phyloP scores from a whole-genome alignment of 2,329 filamentous ascomycete genomes.

The Verticillium longisporum region DNA sequence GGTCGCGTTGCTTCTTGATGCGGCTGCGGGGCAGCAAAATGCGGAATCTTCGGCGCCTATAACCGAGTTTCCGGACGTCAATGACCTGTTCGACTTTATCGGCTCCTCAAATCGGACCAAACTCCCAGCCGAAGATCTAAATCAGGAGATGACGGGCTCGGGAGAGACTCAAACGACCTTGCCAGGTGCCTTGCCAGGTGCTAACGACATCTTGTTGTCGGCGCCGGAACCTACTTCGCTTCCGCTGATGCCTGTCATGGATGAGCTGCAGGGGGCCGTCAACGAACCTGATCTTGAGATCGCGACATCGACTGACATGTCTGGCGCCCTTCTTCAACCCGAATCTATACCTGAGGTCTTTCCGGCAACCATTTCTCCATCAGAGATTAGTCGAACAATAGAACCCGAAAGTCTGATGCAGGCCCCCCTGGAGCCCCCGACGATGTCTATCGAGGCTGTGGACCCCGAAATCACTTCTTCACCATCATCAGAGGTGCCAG shows the following conservation, averaged over 20 bases:
- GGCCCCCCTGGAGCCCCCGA: background rate
- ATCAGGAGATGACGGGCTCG: background rate
- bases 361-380: slow-evolving; percentile 28
- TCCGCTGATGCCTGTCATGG: background rate
- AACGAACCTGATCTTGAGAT: background rate
- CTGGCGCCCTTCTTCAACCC: background rate
- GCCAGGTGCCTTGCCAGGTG: background rate
- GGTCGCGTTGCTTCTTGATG: background rate
- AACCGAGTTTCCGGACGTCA: background rate
- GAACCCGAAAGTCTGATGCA: slow-evolving; percentile 15
- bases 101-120: background rate
- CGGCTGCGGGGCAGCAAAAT: slow-evolving; percentile 7
- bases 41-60: background rate
- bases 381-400: slow-evolving; percentile 25
- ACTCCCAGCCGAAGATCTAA: background rate
- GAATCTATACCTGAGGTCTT: slow-evolving; percentile 1
- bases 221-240: background rate
- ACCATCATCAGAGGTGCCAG: background rate
- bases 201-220: background rate
- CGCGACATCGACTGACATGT: background rate
- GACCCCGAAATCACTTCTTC: background rate
- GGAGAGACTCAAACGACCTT: background rate
- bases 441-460: background rate
- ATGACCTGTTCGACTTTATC: background rate
- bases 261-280: background rate